Conservation (phyloP, 257 asterid genomes). For the Cordia subcordata region DNA sequence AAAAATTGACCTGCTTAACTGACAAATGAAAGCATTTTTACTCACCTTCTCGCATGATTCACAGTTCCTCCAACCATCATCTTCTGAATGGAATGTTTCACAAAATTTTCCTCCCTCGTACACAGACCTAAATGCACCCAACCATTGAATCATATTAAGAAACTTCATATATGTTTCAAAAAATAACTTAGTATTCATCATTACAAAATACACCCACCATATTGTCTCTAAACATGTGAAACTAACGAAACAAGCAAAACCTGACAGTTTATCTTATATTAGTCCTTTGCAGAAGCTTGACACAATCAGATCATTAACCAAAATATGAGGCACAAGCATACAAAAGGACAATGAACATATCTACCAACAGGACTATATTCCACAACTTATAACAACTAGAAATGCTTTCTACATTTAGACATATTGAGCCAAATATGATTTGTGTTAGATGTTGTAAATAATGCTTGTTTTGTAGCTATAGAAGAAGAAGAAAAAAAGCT, state of each 20-base stretch:
- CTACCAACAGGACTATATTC: no score
- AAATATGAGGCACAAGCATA: no score
- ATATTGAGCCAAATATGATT: no score
- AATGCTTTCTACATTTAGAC: no score
- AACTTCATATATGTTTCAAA: not conserved
- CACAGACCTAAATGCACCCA: constrained; percentile 40
- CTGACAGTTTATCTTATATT: not conserved
- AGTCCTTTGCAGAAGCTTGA: no score
- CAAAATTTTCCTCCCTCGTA: constrained; percentile 68
- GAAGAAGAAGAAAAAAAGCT: no score
- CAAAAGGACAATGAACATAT: no score
- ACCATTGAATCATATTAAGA: constrained; percentile 1
- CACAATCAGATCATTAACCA: no score
- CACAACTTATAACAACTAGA: no score
- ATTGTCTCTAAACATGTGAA: not conserved
- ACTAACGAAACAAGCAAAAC: not conserved
- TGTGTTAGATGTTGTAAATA: no score
- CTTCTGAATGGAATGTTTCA: constrained; percentile 59
- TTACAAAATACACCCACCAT: not conserved
- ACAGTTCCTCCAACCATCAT: constrained; percentile 89
- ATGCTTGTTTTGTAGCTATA: no score
- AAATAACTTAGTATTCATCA: not conserved
- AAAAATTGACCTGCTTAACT: no score
- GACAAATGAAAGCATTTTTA: not conserved
- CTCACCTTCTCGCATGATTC: constrained; percentile 75